Evolutionary conservation across 1,284 basidiomycete species (phyloP).

Genomic region (Exobasidium rhododendri): DNA sequence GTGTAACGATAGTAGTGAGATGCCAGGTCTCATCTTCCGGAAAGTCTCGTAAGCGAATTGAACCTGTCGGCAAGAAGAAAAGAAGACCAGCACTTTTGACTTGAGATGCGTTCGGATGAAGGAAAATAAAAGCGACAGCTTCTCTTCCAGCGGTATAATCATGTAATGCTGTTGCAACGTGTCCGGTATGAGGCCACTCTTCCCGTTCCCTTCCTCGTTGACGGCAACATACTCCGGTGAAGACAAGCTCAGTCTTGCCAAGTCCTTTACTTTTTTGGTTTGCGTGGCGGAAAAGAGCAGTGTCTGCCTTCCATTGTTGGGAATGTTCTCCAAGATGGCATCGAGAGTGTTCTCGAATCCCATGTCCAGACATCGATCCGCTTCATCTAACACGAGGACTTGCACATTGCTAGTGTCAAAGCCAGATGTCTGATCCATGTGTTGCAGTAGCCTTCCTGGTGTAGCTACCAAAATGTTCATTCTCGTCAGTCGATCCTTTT

Average conservation of each 20-base stretch:
- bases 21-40: constrained; percentile 87
- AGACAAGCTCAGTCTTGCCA: constrained; percentile 83
- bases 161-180: constrained; percentile 88
- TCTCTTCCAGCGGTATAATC: constrained; percentile 76
- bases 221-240: constrained; percentile 73
- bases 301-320: constrained; percentile 64
- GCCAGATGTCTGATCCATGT: constrained; percentile 95
- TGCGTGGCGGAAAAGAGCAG: constrained; percentile 96
- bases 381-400: constrained; percentile 92
- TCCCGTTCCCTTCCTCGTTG: constrained; percentile 43
- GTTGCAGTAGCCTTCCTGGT: constrained; percentile 88
- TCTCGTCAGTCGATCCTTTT: constrained; percentile 69
- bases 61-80: constrained; percentile 87
- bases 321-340: constrained; percentile 81
- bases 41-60: constrained; percentile 91
- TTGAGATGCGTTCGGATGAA: constrained; percentile 94
- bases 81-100: constrained; percentile 86
- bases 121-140: constrained; percentile 86
- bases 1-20: constrained; percentile 84
- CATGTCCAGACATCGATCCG: constrained; percentile 93
- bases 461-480: constrained; percentile 99
- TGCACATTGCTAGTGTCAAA: constrained; percentile 89
- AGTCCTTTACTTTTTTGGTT: constrained; percentile 81
- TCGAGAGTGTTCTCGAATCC: constrained; percentile 85
- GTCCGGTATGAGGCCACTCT: constrained; percentile 60